These are phyloP conservation scores for Claviceps paspali DNA, from an alignment of 2,329 filamentous ascomycete genomes.

Conservation along the genomic window DNA sequence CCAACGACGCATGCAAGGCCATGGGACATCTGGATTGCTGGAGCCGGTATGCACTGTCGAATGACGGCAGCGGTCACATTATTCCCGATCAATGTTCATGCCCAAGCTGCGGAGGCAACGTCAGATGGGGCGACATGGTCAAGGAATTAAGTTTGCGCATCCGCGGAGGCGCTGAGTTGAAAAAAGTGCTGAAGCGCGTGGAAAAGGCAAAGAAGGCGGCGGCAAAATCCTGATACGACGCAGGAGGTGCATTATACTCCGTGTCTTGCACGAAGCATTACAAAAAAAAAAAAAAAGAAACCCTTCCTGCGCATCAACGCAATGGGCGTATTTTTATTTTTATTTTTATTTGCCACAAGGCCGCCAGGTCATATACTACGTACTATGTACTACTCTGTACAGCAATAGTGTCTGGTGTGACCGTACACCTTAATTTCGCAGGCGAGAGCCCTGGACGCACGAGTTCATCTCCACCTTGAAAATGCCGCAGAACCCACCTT, in stretches of 20 bases:
- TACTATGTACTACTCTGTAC: neutral
- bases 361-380: too few species aligned
- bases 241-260: neutral
- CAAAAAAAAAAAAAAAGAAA: too few species aligned
- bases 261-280: neutral
- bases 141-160: constrained; percentile 65
- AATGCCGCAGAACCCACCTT: too few species aligned
- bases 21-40: constrained; percentile 47
- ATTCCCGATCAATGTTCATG: constrained; percentile 57
- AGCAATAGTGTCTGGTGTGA: neutral
- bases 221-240: neutral
- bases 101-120: constrained; percentile 46
- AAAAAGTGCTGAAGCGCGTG: constrained; percentile 47
- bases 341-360: neutral
- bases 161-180: constrained; percentile 54
- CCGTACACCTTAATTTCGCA: neutral
- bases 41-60: constrained; percentile 33
- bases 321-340: neutral
- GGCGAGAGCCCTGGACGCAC: too few species aligned
- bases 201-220: constrained; percentile 13
- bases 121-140: constrained; percentile 65
- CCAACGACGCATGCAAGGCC: constrained; percentile 35
- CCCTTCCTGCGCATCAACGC: too few species aligned
- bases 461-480: too few species aligned
- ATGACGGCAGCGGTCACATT: constrained; percentile 27